phyloP scores from a whole-genome alignment of 805 yeast species.

The Maudiozyma bulderi region DNA sequence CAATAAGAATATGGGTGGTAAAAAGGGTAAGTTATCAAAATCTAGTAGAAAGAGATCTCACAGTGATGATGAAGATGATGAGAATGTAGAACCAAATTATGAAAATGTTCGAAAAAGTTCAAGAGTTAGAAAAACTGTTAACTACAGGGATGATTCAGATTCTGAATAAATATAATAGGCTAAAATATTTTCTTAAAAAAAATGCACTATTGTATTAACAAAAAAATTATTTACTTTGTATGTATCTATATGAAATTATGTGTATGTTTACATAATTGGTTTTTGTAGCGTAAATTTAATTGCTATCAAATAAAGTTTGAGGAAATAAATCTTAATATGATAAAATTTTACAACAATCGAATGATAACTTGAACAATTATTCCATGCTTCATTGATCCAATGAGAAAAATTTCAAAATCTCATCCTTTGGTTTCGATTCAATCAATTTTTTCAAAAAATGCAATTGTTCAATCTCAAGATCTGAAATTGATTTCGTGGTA shows the following conservation, averaged over 20 bases:
- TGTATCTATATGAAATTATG: no score
- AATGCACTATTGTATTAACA: no score
- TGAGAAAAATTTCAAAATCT: constrained; percentile 49
- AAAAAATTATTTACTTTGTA: no score
- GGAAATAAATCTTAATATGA: no score
- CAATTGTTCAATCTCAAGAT: constrained; percentile 42
- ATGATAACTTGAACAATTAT: neutral
- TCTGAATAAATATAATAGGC: constrained; percentile 10
- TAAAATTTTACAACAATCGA: neutral
- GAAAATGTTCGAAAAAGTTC: constrained; percentile 33
- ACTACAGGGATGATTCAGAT: constrained; percentile 26
- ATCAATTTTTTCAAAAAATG: constrained; percentile 50
- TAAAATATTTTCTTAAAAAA: no score
- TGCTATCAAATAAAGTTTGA: no score
- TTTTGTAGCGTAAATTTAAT: no score
- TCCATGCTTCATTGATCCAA: constrained; percentile 5
- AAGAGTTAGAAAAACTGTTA: constrained; percentile 28
- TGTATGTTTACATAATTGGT: no score
- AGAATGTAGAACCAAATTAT: constrained; percentile 4
- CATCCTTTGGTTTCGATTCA: constrained; percentile 59
- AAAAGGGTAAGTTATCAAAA: constrained; percentile 3
- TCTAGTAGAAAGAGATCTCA: neutral
- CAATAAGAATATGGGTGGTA: constrained; percentile 5
- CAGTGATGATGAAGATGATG: constrained; percentile 14
- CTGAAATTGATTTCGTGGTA: neutral